Conservation (phyloP, 2,329 filamentous ascomycete species). For the Teratosphaeria gauchensis region DNA sequence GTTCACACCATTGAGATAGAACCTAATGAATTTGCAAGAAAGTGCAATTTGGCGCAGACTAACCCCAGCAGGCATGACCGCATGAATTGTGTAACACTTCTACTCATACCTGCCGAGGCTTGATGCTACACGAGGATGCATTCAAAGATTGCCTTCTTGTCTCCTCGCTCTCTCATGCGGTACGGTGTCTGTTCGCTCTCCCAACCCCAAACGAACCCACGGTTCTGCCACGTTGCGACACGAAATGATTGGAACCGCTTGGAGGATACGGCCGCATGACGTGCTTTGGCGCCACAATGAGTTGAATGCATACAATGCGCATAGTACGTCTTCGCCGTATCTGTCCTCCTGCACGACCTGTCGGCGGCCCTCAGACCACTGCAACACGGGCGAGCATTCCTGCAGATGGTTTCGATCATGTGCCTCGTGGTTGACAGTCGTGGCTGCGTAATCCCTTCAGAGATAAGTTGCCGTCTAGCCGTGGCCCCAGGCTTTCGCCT, state of each 20-base stretch:
- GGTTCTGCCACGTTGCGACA: neutral
- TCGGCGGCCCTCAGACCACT: neutral
- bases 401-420: neutral
- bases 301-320: neutral
- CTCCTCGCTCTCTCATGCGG: neutral
- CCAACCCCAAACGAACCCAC: neutral
- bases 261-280: neutral
- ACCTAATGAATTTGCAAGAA: neutral
- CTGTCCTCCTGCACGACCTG: neutral
- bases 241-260: neutral
- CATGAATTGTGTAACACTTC: too few relatives aligned
- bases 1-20: neutral
- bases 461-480: neutral
- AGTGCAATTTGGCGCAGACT: too few relatives aligned
- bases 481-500: too few relatives aligned
- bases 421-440: neutral
- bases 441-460: neutral
- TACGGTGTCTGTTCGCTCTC: neutral
- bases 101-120: neutral
- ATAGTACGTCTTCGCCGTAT: neutral
- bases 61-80: too few relatives aligned
- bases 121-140: neutral
- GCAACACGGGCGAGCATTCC: neutral
- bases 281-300: neutral
- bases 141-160: neutral